Base-by-base conservation (phyloP, 768 basidiomycete genomes). In the Lactifluus piperatus region DNA sequence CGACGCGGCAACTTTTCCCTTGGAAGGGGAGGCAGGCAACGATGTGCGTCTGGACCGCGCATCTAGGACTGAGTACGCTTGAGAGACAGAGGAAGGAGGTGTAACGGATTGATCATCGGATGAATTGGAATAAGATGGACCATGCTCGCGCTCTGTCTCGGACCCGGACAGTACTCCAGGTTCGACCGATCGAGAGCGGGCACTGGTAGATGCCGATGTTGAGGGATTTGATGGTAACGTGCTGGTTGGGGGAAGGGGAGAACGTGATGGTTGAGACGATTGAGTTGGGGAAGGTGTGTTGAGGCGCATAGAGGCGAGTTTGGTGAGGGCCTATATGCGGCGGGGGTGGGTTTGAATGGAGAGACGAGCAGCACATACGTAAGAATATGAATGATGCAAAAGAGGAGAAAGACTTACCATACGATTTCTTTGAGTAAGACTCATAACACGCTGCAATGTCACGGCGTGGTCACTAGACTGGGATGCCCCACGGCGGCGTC, bases 141-240 rank as follows among this genome's bases (percentile, higher is more conserved):
- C 20, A n/a, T 76, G 79, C 70, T 90, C 88, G 45, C 86, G 82
- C 70, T 91, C 90, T 0, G 89, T 91, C 70, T 91, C 90, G 2
- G 88, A 91, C 32, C 89, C 89, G 7, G 88, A 91, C 64, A 71
- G 65, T 70, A 58, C 57, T 47, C 51, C 57, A 32, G 37, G 58
- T 56, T 27, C 63, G 48, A 45, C 67, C 37, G 41, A 75, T 69
- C 7, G 74, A 67, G 67, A 54, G 74, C 71, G 57, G 64, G 71
- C 58, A 73, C 72, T 54, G 54, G 58, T 36, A 48, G 44, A 62
- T 32, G 26, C 62, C 63, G 70, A 68, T 32, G 69, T 64, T 20
- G 75, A 73, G 26, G 76, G 47, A 47, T 14, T 64, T 29, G 69
- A 68, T 45, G 69, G n/a, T 67, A 63, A 47, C 59, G 59, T 58